Evolutionary conservation across 805 yeast genomes (phyloP).

Genomic region (Cyberlindnera euphorbiiphila): DNA sequence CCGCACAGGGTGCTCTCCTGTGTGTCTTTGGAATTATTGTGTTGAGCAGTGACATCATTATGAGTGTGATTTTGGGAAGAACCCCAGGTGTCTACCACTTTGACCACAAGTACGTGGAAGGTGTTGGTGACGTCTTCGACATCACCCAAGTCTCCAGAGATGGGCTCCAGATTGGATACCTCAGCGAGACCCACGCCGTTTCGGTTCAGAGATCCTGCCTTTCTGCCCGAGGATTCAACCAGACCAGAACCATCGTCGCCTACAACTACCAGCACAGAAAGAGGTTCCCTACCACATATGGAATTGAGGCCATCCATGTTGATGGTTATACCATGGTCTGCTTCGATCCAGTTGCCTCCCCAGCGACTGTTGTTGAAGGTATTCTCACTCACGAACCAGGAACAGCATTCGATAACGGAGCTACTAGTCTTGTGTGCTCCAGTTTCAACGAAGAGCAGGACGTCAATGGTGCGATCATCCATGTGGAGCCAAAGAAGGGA

Average conservation of each 20-base stretch:
- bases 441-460: not conserved
- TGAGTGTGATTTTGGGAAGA: not conserved
- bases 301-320: slow-evolving; percentile 3
- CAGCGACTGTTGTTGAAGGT: not conserved
- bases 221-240: not conserved
- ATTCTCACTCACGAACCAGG: not conserved
- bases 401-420: not conserved
- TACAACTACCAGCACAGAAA: not conserved
- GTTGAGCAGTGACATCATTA: too few species aligned
- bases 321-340: slow-evolving; percentile 4
- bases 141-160: not conserved
- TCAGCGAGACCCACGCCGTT: not conserved
- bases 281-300: not conserved
- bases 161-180: slow-evolving; percentile 1
- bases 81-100: not conserved
- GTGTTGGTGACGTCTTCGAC: slow-evolving; percentile 4
- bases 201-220: not conserved
- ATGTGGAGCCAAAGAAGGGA: not conserved
- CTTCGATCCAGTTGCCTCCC: not conserved
- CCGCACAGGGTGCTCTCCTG: too few species aligned
- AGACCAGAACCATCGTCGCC: not conserved
- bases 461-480: slow-evolving; percentile 1
- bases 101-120: not conserved
- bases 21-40: too few species aligned
- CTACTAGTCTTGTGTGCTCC: not conserved